Percentiles rank a stretch among this genome's conserved stretches.
These are phyloP conservation scores for Starmerella potacharoeniae DNA, from an alignment of 805 yeast genomes.

Conservation along the genomic window DNA sequence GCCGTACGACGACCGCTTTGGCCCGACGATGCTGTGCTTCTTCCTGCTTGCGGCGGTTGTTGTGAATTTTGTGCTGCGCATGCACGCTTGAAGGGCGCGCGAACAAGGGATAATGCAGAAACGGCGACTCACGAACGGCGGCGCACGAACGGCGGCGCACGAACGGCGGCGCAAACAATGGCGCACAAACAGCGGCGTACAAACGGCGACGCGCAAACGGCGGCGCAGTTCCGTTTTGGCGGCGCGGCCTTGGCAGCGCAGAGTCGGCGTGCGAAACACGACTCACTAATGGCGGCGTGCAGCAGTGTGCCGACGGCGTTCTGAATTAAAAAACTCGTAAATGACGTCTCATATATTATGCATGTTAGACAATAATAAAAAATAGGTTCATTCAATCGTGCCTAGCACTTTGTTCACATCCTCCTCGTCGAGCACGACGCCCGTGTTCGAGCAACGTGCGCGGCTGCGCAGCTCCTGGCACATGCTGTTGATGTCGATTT, in stretches of 20 bases:
- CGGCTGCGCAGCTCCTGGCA: conserved; percentile 80
- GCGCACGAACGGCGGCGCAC: too few relatives aligned
- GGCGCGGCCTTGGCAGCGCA: too few relatives aligned
- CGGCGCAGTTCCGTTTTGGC: too few relatives aligned
- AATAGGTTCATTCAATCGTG: conserved; percentile 6
- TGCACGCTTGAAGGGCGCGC: conserved; percentile 28
- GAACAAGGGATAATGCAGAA: too few relatives aligned
- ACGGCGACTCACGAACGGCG: too few relatives aligned
- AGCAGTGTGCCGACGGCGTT: not conserved
- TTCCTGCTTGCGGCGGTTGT: conserved; percentile 87
- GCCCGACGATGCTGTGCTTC: conserved; percentile 94
- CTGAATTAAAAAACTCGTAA: not conserved
- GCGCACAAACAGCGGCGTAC: too few relatives aligned
- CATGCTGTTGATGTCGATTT: conserved; percentile 86
- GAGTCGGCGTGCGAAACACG: too few relatives aligned
- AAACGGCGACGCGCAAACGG: too few relatives aligned
- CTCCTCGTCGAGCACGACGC: conserved; percentile 71
- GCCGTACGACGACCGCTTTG: conserved; percentile 97
- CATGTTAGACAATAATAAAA: conserved; percentile 1
- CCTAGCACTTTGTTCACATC: conserved; percentile 56
- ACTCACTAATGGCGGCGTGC: not conserved
- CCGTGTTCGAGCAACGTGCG: conserved; percentile 90
- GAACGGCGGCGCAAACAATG: too few relatives aligned
- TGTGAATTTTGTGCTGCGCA: conserved; percentile 79
- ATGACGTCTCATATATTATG: not conserved